A percentile compares a stretch with the other conserved stretches of the same genome.
Conservation (phyloP, 192 early-diverging fungal species). For the Linnemannia schmuckeri region DNA sequence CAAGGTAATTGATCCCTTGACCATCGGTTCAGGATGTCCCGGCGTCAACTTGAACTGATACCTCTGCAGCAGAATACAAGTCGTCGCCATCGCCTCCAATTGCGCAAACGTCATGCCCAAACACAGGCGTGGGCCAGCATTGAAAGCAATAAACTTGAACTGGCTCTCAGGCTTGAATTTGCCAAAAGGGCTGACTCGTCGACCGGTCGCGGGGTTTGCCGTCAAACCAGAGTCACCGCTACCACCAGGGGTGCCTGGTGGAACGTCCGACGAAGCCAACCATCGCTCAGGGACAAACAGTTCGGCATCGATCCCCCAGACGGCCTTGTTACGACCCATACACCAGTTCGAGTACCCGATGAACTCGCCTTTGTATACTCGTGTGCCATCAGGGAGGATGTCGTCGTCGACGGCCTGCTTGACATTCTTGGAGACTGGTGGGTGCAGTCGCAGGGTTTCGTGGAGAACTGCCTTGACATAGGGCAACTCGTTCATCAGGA, state of each 20-base stretch:
- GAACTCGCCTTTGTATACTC: conserved; percentile 63
- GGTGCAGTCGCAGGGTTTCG: conserved; percentile 76
- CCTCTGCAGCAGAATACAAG: conserved; percentile 40
- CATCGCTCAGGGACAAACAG: conserved; percentile 69
- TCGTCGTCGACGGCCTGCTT: conserved; percentile 70
- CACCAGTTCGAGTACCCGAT: conserved; percentile 63
- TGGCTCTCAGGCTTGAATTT: conserved; percentile 45
- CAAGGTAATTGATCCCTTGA: conserved; percentile 21
- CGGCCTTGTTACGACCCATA: conserved; percentile 64
- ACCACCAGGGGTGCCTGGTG: too few relatives aligned
- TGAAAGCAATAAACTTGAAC: conserved; percentile 68
- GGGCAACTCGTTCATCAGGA: conserved; percentile 30
- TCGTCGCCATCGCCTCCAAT: conserved; percentile 47
- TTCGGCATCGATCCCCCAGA: conserved; percentile 67
- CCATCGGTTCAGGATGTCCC: conserved; percentile 18
- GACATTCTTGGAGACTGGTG: conserved; percentile 71
- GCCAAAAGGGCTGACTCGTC: conserved; percentile 11
- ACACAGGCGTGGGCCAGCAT: conserved; percentile 66
- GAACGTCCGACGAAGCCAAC: conserved; percentile 26
- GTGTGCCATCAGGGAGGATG: conserved; percentile 73
- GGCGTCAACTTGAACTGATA: conserved; percentile 45
- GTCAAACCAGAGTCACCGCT: conserved; percentile 1
- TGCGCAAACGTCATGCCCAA: conserved; percentile 54
- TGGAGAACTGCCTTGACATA: conserved; percentile 44
- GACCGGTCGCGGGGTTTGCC: not conserved